Conservation (phyloP, 73 alveolate genomes). For the Tetrahymena thermophila region DNA sequence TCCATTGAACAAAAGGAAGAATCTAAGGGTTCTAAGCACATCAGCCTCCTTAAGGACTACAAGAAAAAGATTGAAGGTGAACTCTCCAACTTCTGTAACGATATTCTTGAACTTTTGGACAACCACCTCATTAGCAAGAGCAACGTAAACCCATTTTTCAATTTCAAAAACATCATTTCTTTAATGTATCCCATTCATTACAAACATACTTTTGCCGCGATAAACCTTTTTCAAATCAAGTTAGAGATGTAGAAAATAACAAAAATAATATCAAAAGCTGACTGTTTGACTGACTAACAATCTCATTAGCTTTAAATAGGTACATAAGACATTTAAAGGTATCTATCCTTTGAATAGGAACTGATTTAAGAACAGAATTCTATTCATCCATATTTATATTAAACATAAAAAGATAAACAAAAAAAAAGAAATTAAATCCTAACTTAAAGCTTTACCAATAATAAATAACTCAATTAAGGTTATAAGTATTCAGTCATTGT, state of each 20-base stretch:
- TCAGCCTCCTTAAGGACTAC: conserved; percentile 38
- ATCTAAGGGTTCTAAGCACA: conserved; percentile 45
- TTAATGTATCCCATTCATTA: not conserved
- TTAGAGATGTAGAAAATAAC: not conserved
- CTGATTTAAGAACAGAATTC: not conserved
- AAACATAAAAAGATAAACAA: not conserved
- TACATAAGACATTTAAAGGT: not conserved
- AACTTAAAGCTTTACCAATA: not conserved
- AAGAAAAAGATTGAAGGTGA: conserved; percentile 63
- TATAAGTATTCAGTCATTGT: too few relatives aligned
- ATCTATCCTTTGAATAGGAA: not conserved
- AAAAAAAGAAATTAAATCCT: not conserved
- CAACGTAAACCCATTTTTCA: conserved; percentile 39
- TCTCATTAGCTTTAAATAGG: not conserved
- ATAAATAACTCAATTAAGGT: too few relatives aligned
- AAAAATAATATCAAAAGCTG: not conserved
- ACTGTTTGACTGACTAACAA: not conserved
- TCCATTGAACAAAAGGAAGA: conserved; percentile 64
- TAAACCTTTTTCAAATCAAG: not conserved
- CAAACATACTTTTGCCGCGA: not conserved
- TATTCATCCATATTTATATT: not conserved
- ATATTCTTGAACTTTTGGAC: conserved; percentile 49
- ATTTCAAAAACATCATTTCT: not conserved
- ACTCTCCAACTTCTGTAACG: conserved; percentile 49
- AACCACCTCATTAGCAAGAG: conserved; percentile 41